Base-by-base conservation (phyloP, 73 alveolate genomes). In the Strombidium stylifer region DNA sequence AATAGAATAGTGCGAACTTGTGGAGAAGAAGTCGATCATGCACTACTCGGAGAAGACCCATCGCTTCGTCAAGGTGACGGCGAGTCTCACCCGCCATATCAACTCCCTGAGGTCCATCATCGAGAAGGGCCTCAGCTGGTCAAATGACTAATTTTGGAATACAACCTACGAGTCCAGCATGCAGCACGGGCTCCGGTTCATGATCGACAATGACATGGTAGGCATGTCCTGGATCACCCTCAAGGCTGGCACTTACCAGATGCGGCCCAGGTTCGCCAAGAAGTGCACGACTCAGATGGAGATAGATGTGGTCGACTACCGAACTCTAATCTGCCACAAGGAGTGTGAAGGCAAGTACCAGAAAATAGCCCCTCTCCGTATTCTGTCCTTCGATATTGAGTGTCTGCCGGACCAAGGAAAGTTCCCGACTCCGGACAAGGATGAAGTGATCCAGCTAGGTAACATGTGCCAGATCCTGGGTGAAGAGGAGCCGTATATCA, bases 311-410 rank as follows among this genome's bases (percentile, higher is more conserved):
- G 11, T 15, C 14, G 84, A 80, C 46, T 94, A 86, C 53, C 65
- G 87, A 19, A 69, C 73, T 65, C 82, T 97, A 51, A 65, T 60
- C 21, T 91, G 92, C 20, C 84, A 70, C 60, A 77, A 90, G 57
- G 77, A 91, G 5, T 67, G 57, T 46, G 93, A 57, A 57, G 99
- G 97, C 26, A 96, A 94, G 58, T 90, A 81, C 73, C 82, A 97
- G 21, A 85, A 83, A 46, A 81, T 97, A 46, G 99, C 99, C 6
- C 99, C 99, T 0, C 71, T 96, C 76, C 85, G 99, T 40, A 92
- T 97, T 12, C 86, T 97, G 49, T 90, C 99, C 19, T 96, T 96
- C 67, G 99, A 97, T 79, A 96, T 97, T 39, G 99, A 97, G 85
- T 87, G 97, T 69, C 69, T 89, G 4, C 85, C 97, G 25, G 94